phyloP scores from a whole-genome alignment of 2,329 filamentous ascomycete genomes.

The Thielaviopsis musarum region DNA sequence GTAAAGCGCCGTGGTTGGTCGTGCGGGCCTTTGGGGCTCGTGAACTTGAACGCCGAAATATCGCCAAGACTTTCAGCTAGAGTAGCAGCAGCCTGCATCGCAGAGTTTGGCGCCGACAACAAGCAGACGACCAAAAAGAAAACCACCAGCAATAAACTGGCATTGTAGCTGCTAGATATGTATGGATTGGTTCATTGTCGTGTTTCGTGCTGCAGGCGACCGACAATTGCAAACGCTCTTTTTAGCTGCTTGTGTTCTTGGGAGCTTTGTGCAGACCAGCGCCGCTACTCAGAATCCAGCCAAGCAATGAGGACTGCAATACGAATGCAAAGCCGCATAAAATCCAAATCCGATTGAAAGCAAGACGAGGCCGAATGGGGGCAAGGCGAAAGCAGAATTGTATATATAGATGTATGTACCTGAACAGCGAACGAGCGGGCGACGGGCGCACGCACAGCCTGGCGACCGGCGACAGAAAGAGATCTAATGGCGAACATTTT shows the following conservation, averaged over 20 bases:
- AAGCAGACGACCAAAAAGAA: background rate
- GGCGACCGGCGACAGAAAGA: constrained; percentile 57
- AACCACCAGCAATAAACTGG: too few species aligned
- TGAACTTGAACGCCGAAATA: constrained; percentile 14
- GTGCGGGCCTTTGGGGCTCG: constrained; percentile 1
- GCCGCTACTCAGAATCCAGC: too few species aligned
- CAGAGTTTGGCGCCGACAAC: background rate
- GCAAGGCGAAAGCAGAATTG: constrained; percentile 1
- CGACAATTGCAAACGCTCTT: too few species aligned
- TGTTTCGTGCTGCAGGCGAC: too few species aligned
- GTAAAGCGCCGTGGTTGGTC: constrained; percentile 7
- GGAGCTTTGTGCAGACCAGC: too few species aligned
- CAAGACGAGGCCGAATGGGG: too few species aligned
- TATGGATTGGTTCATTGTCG: too few species aligned
- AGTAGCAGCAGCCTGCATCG: background rate
- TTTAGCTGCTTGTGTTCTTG: too few species aligned
- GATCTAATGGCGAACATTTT: constrained; percentile 73
- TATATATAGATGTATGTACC: constrained; percentile 25
- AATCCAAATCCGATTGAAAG: too few species aligned
- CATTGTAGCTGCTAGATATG: too few species aligned
- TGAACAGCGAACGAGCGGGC: constrained; percentile 37
- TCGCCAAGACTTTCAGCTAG: constrained; percentile 14
- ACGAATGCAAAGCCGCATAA: too few species aligned
- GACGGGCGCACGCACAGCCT: constrained; percentile 54
- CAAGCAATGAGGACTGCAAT: too few species aligned